These are phyloP conservation scores for Baudoinia panamericana DNA, from an alignment of 495 filamentous ascomycete genomes.

Conservation along the genomic window DNA sequence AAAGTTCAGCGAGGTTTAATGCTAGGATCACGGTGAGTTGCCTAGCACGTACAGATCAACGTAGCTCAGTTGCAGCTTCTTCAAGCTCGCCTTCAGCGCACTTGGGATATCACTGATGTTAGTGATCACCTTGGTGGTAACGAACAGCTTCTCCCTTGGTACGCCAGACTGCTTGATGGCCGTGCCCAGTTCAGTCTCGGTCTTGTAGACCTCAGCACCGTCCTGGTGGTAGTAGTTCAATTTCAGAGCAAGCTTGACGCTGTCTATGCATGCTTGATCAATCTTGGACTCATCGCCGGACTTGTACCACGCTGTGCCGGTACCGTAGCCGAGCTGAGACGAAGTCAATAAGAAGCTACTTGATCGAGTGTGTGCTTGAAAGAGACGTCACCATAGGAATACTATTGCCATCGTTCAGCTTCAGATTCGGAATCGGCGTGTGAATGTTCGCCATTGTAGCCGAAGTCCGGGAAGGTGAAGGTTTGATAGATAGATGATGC, in stretches of 20 bases:
- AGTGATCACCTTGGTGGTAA: slow-evolving; percentile 61
- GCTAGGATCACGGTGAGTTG: no score
- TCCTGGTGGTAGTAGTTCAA: slow-evolving; percentile 66
- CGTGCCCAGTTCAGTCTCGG: slow-evolving; percentile 60
- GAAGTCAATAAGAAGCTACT: not conserved
- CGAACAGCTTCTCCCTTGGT: slow-evolving; percentile 54
- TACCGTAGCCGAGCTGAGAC: slow-evolving; percentile 58
- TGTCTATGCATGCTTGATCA: slow-evolving; percentile 43
- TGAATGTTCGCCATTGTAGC: slow-evolving; percentile 35
- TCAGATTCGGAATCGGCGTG: slow-evolving; percentile 36
- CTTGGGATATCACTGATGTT: slow-evolving; percentile 46
- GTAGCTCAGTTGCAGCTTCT: slow-evolving; percentile 63
- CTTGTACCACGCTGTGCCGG: slow-evolving; percentile 51
- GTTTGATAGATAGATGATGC: no score
- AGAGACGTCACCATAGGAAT: slow-evolving; percentile 50
- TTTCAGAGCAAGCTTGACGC: slow-evolving; percentile 53
- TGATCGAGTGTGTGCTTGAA: not conserved
- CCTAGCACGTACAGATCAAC: slow-evolving; percentile 59
- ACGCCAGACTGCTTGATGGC: slow-evolving; percentile 59
- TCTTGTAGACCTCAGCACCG: slow-evolving; percentile 71
- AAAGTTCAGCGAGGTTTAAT: no score
- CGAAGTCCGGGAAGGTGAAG: not conserved
- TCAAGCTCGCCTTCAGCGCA: slow-evolving; percentile 57
- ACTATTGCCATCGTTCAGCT: slow-evolving; percentile 58
- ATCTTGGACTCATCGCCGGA: slow-evolving; percentile 28